Conservation (phyloP, 148 eudicot species). For the Fagopyrum esculentum region DNA sequence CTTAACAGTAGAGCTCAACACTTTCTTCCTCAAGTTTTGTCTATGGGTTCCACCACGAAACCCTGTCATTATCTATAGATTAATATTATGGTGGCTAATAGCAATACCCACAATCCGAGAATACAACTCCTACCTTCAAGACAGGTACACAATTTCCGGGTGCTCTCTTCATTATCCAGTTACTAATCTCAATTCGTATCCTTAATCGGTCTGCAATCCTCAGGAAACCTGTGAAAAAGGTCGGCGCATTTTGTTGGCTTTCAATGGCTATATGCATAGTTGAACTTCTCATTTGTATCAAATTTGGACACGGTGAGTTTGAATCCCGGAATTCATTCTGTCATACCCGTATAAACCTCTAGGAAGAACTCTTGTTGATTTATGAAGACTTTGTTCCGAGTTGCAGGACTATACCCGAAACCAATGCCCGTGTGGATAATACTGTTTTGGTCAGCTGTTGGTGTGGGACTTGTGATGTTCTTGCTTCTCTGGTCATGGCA, state of each 20-base stretch:
- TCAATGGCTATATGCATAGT: conserved; percentile 90
- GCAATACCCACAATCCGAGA: conserved; percentile 96
- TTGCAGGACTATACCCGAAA: conserved; percentile 71
- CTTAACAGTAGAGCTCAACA: conserved; percentile 91
- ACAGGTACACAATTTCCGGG: conserved; percentile 41
- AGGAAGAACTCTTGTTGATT: neutral
- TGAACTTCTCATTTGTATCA: conserved; percentile 87
- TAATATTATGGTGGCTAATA: conserved; percentile 95
- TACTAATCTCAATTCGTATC: neutral
- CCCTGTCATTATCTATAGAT: conserved; percentile 71
- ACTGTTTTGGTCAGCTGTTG: conserved; percentile 54
- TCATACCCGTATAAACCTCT: neutral
- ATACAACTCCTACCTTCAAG: conserved; percentile 91
- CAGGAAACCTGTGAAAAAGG: conserved; percentile 81
- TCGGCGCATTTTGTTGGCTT: conserved; percentile 96
- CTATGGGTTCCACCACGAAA: conserved; percentile 98
- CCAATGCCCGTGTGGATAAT: conserved; percentile 84
- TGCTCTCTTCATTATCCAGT: neutral
- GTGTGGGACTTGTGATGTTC: conserved; percentile 35
- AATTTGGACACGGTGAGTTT: conserved; percentile 84
- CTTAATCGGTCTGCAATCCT: neutral
- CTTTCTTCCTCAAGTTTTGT: conserved; percentile 92
- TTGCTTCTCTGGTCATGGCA: conserved; percentile 75
- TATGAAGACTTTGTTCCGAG: neutral
- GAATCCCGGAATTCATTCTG: neutral